Evolutionary conservation across 106 monocot genomes (phyloP).

Genomic region (Amphibolis antarctica): DNA sequence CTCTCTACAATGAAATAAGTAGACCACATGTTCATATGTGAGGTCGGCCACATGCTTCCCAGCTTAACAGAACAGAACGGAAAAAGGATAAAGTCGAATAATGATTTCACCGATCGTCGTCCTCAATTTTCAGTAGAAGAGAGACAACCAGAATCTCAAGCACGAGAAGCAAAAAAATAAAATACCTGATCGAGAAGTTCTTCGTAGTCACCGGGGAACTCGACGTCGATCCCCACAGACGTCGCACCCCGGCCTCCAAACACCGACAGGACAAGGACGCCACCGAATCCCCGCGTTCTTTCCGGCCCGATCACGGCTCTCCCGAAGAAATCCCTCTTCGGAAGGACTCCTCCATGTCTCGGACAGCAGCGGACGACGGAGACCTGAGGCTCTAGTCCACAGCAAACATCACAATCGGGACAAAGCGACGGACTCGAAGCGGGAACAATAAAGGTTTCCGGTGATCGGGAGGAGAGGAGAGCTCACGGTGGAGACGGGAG

Average conservation of each 20-base stretch:
- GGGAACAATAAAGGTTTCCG: not conserved
- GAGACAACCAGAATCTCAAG: too few species aligned
- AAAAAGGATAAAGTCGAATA: too few species aligned
- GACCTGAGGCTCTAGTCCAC: not conserved
- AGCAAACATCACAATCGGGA: not conserved
- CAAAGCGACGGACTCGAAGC: not conserved
- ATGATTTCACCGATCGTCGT: too few species aligned
- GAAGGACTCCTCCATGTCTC: not conserved
- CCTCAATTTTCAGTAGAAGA: too few species aligned
- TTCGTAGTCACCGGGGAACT: constrained; percentile 5
- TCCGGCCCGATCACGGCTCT: not conserved
- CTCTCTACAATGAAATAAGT: too few species aligned
- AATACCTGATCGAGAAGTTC: constrained; percentile 3
- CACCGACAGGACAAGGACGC: not conserved
- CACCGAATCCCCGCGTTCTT: not conserved
- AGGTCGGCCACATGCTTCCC: too few species aligned
- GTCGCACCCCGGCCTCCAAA: constrained; percentile 2
- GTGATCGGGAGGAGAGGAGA: not conserved
- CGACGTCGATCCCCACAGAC: not conserved
- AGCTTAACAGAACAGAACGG: too few species aligned
- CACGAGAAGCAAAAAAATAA: too few species aligned
- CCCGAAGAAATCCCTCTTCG: not conserved
- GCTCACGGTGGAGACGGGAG: not conserved
- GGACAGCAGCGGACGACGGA: not conserved
- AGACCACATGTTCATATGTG: too few species aligned